Percentiles rank a stretch among this genome's conserved stretches.
These are phyloP conservation scores for Pseudozyma thailandica DNA, from an alignment of 1,284 basidiomycete genomes.

Conservation along the genomic window DNA sequence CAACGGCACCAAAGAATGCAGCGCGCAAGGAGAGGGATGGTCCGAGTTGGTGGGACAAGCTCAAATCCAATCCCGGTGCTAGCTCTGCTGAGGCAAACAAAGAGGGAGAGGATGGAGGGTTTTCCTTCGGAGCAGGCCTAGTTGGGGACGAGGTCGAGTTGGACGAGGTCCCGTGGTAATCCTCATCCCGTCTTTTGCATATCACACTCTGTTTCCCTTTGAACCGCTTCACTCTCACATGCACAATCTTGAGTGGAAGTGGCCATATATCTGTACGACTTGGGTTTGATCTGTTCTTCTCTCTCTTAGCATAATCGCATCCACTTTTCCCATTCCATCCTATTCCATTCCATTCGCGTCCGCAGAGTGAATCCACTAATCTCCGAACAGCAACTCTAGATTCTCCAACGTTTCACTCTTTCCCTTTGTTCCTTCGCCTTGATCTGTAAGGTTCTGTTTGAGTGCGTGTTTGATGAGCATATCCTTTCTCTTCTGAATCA, in stretches of 20 bases:
- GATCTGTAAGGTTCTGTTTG: neutral
- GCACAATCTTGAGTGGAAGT: no score
- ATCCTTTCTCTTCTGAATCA: conserved; percentile 92
- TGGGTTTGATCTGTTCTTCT: neutral
- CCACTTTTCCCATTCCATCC: neutral
- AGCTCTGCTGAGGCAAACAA: neutral
- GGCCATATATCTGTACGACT: no score
- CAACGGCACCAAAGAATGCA: conserved; percentile 6
- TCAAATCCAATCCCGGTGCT: conserved; percentile 7
- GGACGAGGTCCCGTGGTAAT: conserved; percentile 36
- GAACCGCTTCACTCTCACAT: no score
- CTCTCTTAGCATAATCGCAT: neutral
- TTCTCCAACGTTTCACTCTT: conserved; percentile 58
- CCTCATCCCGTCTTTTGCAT: neutral
- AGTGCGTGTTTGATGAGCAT: conserved; percentile 77
- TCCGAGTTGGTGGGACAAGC: conserved; percentile 40
- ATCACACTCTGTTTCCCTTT: neutral
- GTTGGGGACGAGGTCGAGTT: conserved; percentile 17
- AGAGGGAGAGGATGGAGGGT: neutral
- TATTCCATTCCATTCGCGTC: no score
- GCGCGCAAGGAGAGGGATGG: conserved; percentile 9
- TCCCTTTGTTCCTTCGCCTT: conserved; percentile 4
- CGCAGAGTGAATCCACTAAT: no score
- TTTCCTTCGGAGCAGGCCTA: conserved; percentile 21
- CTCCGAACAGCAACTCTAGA: conserved; percentile 59